These are phyloP conservation scores for Blastobotrys ciferrii DNA, from an alignment of 1,139 yeast genomes.

Conservation along the genomic window DNA sequence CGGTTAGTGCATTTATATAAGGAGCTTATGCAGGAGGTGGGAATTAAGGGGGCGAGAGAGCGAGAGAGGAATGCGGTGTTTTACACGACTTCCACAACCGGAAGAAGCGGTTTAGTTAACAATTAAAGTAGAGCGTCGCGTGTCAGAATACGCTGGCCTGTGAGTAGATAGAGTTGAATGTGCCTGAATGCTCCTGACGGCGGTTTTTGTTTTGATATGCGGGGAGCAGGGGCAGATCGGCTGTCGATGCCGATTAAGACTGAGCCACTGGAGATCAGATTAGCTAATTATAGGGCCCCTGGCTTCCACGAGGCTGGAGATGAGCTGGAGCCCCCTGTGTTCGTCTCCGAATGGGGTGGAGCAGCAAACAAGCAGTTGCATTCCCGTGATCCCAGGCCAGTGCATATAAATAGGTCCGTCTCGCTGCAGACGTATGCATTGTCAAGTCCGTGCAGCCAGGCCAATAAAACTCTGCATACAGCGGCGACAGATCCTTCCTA, in stretches of 20 bases:
- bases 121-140: background rate
- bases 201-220: background rate
- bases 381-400: background rate
- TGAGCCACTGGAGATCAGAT: background rate
- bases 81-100: background rate
- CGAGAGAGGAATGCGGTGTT: background rate
- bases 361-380: background rate
- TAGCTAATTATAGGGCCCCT: background rate
- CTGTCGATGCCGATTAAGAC: background rate
- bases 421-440: too few relatives aligned
- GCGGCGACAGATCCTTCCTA: too few relatives aligned
- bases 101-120: background rate
- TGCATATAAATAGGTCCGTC: too few relatives aligned
- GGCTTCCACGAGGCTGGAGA: background rate
- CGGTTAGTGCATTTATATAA: too few relatives aligned
- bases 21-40: background rate
- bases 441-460: too few relatives aligned
- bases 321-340: background rate
- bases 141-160: background rate
- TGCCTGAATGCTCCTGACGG: background rate
- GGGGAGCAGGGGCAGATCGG: background rate
- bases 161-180: background rate
- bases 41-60: background rate
- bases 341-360: background rate
- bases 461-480: too few relatives aligned